A percentile compares a stretch with the other conserved stretches of the same genome.
Evolutionary conservation across 108 stramenopile genomes (phyloP).

Genomic region (Nannochloropsis oceanica): DNA sequence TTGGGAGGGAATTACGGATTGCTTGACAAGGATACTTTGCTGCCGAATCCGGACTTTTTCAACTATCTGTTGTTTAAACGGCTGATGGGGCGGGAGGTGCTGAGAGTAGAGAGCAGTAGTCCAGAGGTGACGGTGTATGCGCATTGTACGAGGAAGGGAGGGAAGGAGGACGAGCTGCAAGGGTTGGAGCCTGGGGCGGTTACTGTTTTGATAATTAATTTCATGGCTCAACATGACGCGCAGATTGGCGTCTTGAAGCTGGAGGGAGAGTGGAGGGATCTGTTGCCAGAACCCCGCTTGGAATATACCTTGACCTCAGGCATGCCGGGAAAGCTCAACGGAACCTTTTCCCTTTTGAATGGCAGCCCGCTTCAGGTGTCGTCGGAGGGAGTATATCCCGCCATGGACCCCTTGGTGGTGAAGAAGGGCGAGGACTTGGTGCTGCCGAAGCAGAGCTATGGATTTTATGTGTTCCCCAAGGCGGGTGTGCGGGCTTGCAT

Average conservation of each 20-base stretch:
- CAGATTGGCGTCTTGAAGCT: background rate
- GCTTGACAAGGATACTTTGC: background rate
- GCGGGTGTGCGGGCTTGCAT: background rate
- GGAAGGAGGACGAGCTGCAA: background rate
- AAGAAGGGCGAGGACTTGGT: background rate
- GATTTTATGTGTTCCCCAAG: background rate
- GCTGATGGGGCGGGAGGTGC: background rate
- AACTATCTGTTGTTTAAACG: background rate
- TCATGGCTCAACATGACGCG: background rate
- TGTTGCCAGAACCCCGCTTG: background rate
- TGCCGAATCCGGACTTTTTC: background rate
- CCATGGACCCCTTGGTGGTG: background rate
- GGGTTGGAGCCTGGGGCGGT: background rate
- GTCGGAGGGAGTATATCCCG: background rate
- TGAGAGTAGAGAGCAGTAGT: background rate
- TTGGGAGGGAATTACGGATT: background rate
- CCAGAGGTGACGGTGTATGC: background rate
- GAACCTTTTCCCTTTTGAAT: background rate
- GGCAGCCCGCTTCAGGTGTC: background rate
- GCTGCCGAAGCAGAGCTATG: background rate
- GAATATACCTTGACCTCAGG: background rate
- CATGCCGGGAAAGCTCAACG: background rate
- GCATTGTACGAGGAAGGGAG: background rate
- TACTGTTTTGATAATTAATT: background rate
- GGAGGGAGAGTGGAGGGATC: background rate